These are phyloP conservation scores for Sarocladium strictum DNA, from an alignment of 2,329 filamentous ascomycete species.

Conservation along the genomic window DNA sequence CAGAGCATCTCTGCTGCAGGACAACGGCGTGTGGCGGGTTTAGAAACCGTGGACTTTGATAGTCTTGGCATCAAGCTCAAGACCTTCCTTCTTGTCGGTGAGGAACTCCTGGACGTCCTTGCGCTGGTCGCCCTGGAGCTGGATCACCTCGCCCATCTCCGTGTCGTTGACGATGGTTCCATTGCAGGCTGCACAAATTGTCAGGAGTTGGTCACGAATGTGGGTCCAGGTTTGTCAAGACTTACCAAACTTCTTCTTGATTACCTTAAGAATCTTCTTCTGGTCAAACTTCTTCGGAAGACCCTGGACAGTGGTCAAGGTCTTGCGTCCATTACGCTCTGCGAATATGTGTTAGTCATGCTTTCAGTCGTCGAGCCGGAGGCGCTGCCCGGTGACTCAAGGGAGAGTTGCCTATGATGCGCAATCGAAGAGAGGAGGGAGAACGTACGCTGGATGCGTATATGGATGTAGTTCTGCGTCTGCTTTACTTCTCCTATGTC, in stretches of 20 bases:
- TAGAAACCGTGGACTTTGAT: slow-evolving; percentile 74
- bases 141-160: slow-evolving; percentile 99
- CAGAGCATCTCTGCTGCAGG: slow-evolving; percentile 9
- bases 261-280: slow-evolving; percentile 99
- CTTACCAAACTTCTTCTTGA: slow-evolving; percentile 98
- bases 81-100: slow-evolving; percentile 88
- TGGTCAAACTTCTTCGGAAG: slow-evolving; percentile 98
- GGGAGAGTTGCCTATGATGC: not conserved
- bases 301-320: slow-evolving; percentile 98
- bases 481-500: slow-evolving; percentile 93
- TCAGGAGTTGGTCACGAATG: slow-evolving; percentile 9
- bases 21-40: slow-evolving; percentile 25
- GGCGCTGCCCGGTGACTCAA: not conserved
- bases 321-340: slow-evolving; percentile 99
- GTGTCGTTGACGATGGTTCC: slow-evolving; percentile 95
- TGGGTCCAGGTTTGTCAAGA: slow-evolving; percentile 8
- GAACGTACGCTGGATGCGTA: slow-evolving; percentile 96
- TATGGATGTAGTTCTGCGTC: slow-evolving; percentile 97
- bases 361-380: slow-evolving; percentile 1
- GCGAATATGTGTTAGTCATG: slow-evolving; percentile 32
- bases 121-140: slow-evolving; percentile 98
- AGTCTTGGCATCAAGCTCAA: slow-evolving; percentile 91
- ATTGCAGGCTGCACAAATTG: slow-evolving; percentile 74
- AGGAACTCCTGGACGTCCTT: slow-evolving; percentile 98
- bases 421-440: slow-evolving; percentile 8